phyloP scores from a whole-genome alignment of 192 early-diverging fungal species.

The Haplosporangium gracile region DNA sequence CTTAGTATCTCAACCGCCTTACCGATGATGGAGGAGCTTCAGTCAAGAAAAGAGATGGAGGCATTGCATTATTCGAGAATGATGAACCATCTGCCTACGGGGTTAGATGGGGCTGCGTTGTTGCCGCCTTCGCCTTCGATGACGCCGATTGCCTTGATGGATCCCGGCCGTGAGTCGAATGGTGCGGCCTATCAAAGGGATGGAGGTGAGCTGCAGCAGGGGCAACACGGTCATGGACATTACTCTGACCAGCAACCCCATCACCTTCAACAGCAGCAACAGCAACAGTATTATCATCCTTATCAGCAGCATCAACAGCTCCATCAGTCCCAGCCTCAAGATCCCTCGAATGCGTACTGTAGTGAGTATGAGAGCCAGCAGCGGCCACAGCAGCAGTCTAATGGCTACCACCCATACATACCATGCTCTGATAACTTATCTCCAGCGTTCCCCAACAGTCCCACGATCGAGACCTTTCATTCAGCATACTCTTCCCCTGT shows the following conservation, averaged over 20 bases:
- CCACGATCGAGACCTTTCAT: constrained; percentile 18
- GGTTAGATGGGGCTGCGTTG: background rate
- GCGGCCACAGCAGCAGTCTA: background rate
- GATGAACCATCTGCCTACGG: background rate
- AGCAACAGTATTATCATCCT: background rate
- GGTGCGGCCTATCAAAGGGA: background rate
- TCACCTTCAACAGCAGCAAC: background rate
- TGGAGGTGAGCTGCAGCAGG: background rate
- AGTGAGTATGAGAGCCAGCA: background rate
- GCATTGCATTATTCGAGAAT: background rate
- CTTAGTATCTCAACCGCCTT: constrained; percentile 4
- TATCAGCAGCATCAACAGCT: background rate
- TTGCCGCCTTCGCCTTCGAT: constrained; percentile 8
- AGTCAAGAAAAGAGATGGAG: background rate
- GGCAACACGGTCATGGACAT: background rate
- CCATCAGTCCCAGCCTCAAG: background rate
- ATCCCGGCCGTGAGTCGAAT: background rate
- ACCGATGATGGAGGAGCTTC: background rate
- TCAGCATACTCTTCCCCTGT: constrained; percentile 7
- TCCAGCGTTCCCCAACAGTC: background rate
- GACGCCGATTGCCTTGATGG: background rate
- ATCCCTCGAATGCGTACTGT: background rate
- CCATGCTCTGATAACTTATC: background rate
- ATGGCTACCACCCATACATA: background rate
- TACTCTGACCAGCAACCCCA: constrained; percentile 12